A percentile compares a stretch with the other conserved stretches of the same genome.
phyloP scores from a whole-genome alignment of 1,139 yeast genomes.

The Candida glucosophila region DNA sequence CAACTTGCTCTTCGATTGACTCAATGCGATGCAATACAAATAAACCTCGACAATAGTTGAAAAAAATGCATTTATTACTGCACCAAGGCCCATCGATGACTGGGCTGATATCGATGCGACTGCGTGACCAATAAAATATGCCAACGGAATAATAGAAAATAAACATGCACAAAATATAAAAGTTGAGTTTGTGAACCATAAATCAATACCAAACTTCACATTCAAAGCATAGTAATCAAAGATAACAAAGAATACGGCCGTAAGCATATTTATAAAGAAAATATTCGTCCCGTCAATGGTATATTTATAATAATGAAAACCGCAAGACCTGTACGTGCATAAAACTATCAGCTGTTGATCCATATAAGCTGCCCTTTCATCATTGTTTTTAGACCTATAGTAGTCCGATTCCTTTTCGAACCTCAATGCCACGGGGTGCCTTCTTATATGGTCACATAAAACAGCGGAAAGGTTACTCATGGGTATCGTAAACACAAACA shows the following conservation, averaged over 20 bases:
- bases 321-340: slow-evolving; percentile 91
- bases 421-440: slow-evolving; percentile 82
- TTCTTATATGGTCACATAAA: slow-evolving; percentile 68
- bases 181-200: slow-evolving; percentile 51
- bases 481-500: slow-evolving; percentile 83
- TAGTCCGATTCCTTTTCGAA: slow-evolving; percentile 54
- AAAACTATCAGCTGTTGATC: slow-evolving; percentile 44
- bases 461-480: slow-evolving; percentile 66
- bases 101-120: slow-evolving; percentile 98
- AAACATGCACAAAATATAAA: slow-evolving; percentile 68
- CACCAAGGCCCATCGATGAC: slow-evolving; percentile 99
- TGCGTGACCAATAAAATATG: slow-evolving; percentile 96
- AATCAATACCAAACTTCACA: slow-evolving; percentile 37
- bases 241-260: slow-evolving; percentile 76
- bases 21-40: slow-evolving; percentile 83
- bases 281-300: slow-evolving; percentile 95
- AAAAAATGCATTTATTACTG: slow-evolving; percentile 94
- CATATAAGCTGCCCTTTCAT: slow-evolving; percentile 27
- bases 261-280: slow-evolving; percentile 76
- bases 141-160: slow-evolving; percentile 83
- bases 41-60: slow-evolving; percentile 93
- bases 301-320: slow-evolving; percentile 86
- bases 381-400: slow-evolving; percentile 11
- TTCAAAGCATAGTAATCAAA: slow-evolving; percentile 64
- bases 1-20: slow-evolving; percentile 75